Percentiles rank a stretch among this genome's conserved stretches.
Evolutionary conservation across 345 rosid species (phyloP).

Genomic region (Dipteronia dyeriana): DNA sequence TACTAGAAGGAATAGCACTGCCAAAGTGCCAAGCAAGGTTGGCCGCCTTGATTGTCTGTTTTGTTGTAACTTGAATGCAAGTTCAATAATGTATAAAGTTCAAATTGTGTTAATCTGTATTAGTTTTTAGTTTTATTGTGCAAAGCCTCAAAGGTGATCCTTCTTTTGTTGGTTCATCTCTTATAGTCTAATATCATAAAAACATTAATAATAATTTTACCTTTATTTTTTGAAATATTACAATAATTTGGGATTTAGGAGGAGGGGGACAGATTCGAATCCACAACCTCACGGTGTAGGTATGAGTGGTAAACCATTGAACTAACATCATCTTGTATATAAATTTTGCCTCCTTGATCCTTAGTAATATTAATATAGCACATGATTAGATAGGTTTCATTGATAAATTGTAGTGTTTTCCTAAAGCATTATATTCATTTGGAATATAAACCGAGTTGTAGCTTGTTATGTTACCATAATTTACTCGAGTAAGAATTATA

Average conservation of each 20-base stretch:
- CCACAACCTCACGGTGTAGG: no score
- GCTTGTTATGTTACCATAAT: not conserved
- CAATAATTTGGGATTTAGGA: no score
- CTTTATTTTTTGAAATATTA: no score
- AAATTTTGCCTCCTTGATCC: not conserved
- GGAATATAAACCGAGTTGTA: no score
- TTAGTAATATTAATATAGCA: not conserved
- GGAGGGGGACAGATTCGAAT: no score
- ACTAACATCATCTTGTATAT: no score
- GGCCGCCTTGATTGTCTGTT: constrained; percentile 8
- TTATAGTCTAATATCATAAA: not conserved
- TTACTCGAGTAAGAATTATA: not conserved
- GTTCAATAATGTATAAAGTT: constrained; percentile 27
- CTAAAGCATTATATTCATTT: no score
- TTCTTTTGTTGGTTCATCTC: not conserved
- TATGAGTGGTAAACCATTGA: no score
- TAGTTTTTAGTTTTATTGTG: not conserved
- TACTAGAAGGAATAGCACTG: constrained; percentile 89
- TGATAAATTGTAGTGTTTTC: no score
- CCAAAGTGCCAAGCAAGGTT: constrained; percentile 3
- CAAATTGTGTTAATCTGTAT: constrained; percentile 8
- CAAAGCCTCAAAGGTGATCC: constrained; percentile 2
- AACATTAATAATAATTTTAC: not conserved
- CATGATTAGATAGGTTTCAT: not conserved
- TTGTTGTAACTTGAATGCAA: constrained; percentile 32